Evolutionary conservation across 305 asterid genomes (phyloP).

Genomic region (Coffea humblotiana): DNA sequence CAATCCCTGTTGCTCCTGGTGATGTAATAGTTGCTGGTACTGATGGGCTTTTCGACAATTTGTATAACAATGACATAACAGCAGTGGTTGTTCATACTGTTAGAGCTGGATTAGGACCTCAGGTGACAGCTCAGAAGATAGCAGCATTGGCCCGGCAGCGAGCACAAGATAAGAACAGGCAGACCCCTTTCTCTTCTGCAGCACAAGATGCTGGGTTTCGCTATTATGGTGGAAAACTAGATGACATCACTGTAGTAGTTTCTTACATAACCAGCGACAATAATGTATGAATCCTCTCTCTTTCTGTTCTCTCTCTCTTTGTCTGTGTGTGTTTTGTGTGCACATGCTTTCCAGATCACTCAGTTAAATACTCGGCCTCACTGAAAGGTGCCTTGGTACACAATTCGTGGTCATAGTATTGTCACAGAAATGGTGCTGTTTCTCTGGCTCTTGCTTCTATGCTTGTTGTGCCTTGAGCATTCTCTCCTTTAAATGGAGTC

Average conservation of each 20-base stretch:
- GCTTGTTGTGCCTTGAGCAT: neutral
- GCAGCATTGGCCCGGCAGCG: slow-evolving; percentile 96
- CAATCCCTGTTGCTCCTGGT: slow-evolving; percentile 87
- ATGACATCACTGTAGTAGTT: slow-evolving; percentile 89
- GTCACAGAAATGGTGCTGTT: neutral
- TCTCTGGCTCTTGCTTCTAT: neutral
- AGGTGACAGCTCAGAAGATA: slow-evolving; percentile 89
- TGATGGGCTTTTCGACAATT: slow-evolving; percentile 94
- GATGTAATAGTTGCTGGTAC: slow-evolving; percentile 94
- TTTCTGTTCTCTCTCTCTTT: slow-evolving; percentile 21
- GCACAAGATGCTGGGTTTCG: slow-evolving; percentile 99
- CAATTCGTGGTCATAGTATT: neutral
- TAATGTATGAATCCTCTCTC: slow-evolving; percentile 44
- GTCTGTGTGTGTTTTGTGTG: neutral
- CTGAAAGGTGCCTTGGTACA: neutral
- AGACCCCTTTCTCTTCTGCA: slow-evolving; percentile 96
- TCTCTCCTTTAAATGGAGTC: neutral
- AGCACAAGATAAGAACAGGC: slow-evolving; percentile 85
- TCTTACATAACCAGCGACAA: slow-evolving; percentile 67
- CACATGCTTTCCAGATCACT: neutral
- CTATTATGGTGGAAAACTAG: slow-evolving; percentile 94
- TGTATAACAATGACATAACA: slow-evolving; percentile 79
- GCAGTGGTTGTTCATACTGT: slow-evolving; percentile 84
- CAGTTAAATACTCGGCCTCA: neutral
- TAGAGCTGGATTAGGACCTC: slow-evolving; percentile 90